phyloP scores from a whole-genome alignment of 331 rosid species.

The Telfairia occidentalis region DNA sequence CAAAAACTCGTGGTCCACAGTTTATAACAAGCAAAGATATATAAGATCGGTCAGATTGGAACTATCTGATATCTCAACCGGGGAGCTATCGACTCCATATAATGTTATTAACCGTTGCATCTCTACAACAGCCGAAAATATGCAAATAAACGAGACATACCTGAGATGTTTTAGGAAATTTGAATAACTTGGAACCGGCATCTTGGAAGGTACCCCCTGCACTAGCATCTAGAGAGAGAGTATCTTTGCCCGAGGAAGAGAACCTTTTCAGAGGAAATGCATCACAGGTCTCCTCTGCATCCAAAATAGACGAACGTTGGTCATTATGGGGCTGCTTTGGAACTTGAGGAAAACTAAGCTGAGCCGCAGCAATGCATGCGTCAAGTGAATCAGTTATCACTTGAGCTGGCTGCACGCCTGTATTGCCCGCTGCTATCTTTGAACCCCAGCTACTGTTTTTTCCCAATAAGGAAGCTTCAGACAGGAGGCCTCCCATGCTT shows the following conservation, averaged over 20 bases:
- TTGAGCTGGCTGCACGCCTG: constrained; percentile 21
- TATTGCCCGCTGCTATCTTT: constrained; percentile 15
- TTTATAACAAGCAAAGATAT: neutral
- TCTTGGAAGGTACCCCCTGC: constrained; percentile 29
- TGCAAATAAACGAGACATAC: constrained; percentile 27
- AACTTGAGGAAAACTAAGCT: constrained; percentile 24
- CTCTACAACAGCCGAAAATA: neutral
- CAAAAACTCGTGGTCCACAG: neutral
- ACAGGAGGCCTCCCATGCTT: constrained; percentile 40
- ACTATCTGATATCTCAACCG: neutral
- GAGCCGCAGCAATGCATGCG: constrained; percentile 38
- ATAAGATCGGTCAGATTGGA: neutral
- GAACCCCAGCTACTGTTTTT: constrained; percentile 15
- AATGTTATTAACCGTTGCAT: neutral
- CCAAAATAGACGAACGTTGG: constrained; percentile 54
- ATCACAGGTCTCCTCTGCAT: constrained; percentile 82
- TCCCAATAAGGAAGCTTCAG: constrained; percentile 33
- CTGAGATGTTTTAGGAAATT: constrained; percentile 35
- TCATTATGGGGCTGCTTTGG: constrained; percentile 30
- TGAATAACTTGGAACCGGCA: constrained; percentile 31
- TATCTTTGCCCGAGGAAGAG: constrained; percentile 28
- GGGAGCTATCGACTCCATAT: neutral
- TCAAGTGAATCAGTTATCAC: constrained; percentile 45
- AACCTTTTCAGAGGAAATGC: constrained; percentile 52
- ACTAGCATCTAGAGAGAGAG: constrained; percentile 26